Conservation (phyloP, 768 basidiomycete genomes). For the Suillus sp. region DNA sequence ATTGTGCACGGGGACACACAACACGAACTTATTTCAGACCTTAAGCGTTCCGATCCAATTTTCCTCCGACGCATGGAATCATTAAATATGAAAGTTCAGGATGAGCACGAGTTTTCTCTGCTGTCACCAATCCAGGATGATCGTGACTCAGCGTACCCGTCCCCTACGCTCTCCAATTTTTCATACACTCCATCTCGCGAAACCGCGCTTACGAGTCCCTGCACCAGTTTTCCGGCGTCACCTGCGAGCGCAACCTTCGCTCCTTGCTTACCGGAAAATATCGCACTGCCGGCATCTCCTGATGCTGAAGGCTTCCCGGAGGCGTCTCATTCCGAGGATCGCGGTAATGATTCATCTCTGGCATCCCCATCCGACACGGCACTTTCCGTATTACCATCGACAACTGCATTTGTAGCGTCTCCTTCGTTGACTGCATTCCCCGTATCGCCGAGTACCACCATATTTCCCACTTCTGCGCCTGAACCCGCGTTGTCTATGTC, state of each 20-base stretch:
- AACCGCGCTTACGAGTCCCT: slow-evolving; percentile 28
- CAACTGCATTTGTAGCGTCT: slow-evolving; percentile 15
- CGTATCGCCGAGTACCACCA: slow-evolving; percentile 10
- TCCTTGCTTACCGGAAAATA: slow-evolving; percentile 26
- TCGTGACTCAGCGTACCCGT: slow-evolving; percentile 28
- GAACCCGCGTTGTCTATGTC: not conserved
- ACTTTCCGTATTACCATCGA: not conserved
- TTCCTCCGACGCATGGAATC: slow-evolving; percentile 11
- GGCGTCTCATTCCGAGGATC: not conserved
- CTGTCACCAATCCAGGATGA: slow-evolving; percentile 21
- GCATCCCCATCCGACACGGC: slow-evolving; percentile 13
- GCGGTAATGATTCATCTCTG: slow-evolving; percentile 5
- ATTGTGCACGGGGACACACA: slow-evolving; percentile 33
- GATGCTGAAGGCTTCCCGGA: slow-evolving; percentile 17
- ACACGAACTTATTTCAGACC: slow-evolving; percentile 26
- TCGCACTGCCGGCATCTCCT: slow-evolving; percentile 31
- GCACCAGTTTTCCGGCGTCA: slow-evolving; percentile 25
- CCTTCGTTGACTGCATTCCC: slow-evolving; percentile 5
- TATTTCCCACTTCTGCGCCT: not conserved
- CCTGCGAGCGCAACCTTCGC: slow-evolving; percentile 25
- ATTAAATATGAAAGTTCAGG: not conserved
- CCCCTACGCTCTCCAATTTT: slow-evolving; percentile 32
- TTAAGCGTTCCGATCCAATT: slow-evolving; percentile 11
- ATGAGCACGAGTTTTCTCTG: slow-evolving; percentile 23
- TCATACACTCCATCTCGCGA: slow-evolving; percentile 30